Evolutionary conservation across 345 rosid genomes (phyloP).

Genomic region (Brassica incana): DNA sequence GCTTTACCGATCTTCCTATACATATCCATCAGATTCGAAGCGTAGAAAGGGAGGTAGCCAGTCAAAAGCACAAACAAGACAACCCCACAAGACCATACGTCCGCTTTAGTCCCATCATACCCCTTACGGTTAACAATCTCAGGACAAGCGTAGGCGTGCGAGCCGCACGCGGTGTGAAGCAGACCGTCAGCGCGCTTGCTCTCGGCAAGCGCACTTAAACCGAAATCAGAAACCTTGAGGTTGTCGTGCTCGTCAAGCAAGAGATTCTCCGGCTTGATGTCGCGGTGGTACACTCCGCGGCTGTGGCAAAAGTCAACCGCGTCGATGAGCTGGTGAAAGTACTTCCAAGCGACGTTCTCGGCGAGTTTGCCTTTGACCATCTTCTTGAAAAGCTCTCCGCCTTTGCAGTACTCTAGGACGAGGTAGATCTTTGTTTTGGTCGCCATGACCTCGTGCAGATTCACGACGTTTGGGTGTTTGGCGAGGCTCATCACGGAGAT

Average conservation of each 20-base stretch:
- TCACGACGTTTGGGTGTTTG: slow-evolving; percentile 64
- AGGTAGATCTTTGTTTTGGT: slow-evolving; percentile 71
- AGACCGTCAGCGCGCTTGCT: slow-evolving; percentile 63
- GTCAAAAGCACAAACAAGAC: slow-evolving; percentile 71
- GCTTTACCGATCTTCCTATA: slow-evolving; percentile 69
- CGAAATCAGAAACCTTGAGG: slow-evolving; percentile 73
- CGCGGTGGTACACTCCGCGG: slow-evolving; percentile 76
- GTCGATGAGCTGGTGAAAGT: slow-evolving; percentile 62
- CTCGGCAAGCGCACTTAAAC: slow-evolving; percentile 77
- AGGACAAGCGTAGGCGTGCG: slow-evolving; percentile 80
- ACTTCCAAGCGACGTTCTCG: slow-evolving; percentile 65
- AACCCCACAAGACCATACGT: slow-evolving; percentile 84
- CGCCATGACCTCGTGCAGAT: slow-evolving; percentile 75
- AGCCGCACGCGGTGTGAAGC: slow-evolving; percentile 77
- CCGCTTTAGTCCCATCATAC: slow-evolving; percentile 72
- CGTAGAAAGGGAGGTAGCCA: slow-evolving; percentile 78
- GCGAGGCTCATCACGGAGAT: slow-evolving; percentile 73
- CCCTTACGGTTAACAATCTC: slow-evolving; percentile 68
- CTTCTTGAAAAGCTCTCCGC: slow-evolving; percentile 76
- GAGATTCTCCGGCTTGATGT: slow-evolving; percentile 75
- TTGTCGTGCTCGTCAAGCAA: slow-evolving; percentile 74
- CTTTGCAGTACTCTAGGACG: slow-evolving; percentile 69
- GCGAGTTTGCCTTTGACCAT: slow-evolving; percentile 60
- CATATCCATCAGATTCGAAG: slow-evolving; percentile 72
- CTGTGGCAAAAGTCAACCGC: slow-evolving; percentile 76